These are phyloP conservation scores for Candida ortonii DNA, from an alignment of 805 yeast genomes.

Conservation along the genomic window DNA sequence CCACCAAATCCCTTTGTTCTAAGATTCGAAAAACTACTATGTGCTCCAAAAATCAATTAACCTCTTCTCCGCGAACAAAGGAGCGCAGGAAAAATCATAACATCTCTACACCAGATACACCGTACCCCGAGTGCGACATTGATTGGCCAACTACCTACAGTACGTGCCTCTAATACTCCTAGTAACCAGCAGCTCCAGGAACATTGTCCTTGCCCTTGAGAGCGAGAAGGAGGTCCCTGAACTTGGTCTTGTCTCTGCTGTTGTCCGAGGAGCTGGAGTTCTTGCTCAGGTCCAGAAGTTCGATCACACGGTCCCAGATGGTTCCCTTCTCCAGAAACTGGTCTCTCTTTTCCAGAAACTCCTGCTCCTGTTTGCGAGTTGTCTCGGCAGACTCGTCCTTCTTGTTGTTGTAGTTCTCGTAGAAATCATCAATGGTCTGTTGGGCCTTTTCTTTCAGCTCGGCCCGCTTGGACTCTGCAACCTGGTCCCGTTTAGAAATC, in stretches of 20 bases:
- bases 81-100: too few relatives aligned
- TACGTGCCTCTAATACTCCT: slow-evolving; percentile 4
- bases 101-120: too few relatives aligned
- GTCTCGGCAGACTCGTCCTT: slow-evolving; percentile 65
- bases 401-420: slow-evolving; percentile 84
- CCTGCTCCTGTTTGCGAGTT: slow-evolving; percentile 65
- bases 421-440: slow-evolving; percentile 84
- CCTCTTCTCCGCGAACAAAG: too few relatives aligned
- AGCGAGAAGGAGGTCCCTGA: slow-evolving; percentile 48
- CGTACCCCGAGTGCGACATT: too few relatives aligned
- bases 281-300: slow-evolving; percentile 38
- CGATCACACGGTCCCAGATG: slow-evolving; percentile 56
- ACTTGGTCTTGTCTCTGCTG: slow-evolving; percentile 51
- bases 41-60: too few relatives aligned
- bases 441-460: slow-evolving; percentile 75
- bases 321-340: slow-evolving; percentile 49
- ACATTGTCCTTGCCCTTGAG: slow-evolving; percentile 52
- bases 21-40: too few relatives aligned
- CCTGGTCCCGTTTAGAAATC: slow-evolving; percentile 74
- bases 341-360: slow-evolving; percentile 72
- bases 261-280: slow-evolving; percentile 34
- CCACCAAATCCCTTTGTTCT: too few relatives aligned
- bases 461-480: slow-evolving; percentile 57
- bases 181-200: slow-evolving; percentile 59
- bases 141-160: not conserved